phyloP scores from a whole-genome alignment of 2,329 filamentous ascomycete species.

The Venturia oleaginea region DNA sequence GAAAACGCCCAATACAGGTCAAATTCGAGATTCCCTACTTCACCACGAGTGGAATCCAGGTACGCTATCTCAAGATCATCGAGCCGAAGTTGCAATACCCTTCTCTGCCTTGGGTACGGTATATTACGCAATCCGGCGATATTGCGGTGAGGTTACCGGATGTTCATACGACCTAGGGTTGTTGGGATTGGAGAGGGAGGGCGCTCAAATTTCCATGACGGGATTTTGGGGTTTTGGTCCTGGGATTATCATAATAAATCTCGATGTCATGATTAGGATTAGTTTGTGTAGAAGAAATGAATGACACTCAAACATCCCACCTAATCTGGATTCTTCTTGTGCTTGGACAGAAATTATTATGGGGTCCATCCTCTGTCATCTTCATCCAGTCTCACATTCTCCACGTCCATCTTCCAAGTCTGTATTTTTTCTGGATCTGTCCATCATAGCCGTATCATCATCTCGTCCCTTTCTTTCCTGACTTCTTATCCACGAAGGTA shows the following conservation, averaged over 20 bases:
- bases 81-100: constrained; percentile 99
- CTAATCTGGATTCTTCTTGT: too few species aligned
- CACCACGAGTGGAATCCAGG: constrained; percentile 97
- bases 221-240: background rate
- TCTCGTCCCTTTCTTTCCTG: too few species aligned
- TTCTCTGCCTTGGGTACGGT: constrained; percentile 92
- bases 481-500: too few species aligned
- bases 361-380: too few species aligned
- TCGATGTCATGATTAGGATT: background rate
- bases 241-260: background rate
- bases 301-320: background rate
- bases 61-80: constrained; percentile 97
- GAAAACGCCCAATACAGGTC: constrained; percentile 93
- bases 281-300: too few species aligned
- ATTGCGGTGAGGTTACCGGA: constrained; percentile 95
- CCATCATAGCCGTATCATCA: too few species aligned
- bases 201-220: too few species aligned
- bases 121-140: constrained; percentile 96
- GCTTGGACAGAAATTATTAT: background rate
- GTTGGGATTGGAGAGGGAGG: background rate
- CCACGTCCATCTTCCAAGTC: too few species aligned
- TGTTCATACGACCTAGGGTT: constrained; percentile 46
- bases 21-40: constrained; percentile 99
- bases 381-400: too few species aligned
- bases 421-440: too few species aligned